Base-by-base conservation (phyloP, 176 grass and related monocot species). In the Ensete glaucum region DNA sequence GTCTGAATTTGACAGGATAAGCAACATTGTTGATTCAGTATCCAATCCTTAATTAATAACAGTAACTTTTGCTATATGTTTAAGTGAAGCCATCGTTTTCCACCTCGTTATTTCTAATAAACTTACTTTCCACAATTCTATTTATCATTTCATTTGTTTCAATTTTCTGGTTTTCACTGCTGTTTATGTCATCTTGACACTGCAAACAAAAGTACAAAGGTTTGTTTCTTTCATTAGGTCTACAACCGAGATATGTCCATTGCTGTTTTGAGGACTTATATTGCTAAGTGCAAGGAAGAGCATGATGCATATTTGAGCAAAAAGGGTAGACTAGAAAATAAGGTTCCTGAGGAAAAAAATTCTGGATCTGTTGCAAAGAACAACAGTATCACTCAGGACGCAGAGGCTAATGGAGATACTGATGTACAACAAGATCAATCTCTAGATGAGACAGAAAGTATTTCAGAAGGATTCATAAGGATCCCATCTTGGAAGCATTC, bases 161-260 rank as follows among this genome's bases (percentile, higher is more conserved):
- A 43, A 43, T 4, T 43, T 43, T 43, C 34, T 43, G 34, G 34
- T 43, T 43, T 29, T 43, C 34, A 6, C 34, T 43, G 34, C 34
- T 43, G 34, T 43, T 43, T 43, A 43, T 0, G 34, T 43, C 34
- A 43, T 17, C 29, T 49, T 50, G 29, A 27, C 21, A 17, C 67
- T 11, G 17, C 25, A 70, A 19, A 16, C 11, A 51, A 51, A n/a
- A 12, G 13, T 19, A 60, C 17, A 4, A 57, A 17, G 55, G 11
- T 74, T 13, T 62, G 6, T 62, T 77, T 54, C 19, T 73, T 85
- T 85, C 24, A 75, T 82, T 89, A 99, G 95, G 88, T 99, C 54
- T 85, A 99, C 85, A 99, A 99, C 59, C 87, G 95, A 83, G 95
- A 99, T 50, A 99, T 99, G 86, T 99, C 91, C 56, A 87, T 99